Evolutionary conservation across 441 rosid species (phyloP), one percentile per base, ranked within the genome.

Genomic region (Populus tomentosa): DNA sequence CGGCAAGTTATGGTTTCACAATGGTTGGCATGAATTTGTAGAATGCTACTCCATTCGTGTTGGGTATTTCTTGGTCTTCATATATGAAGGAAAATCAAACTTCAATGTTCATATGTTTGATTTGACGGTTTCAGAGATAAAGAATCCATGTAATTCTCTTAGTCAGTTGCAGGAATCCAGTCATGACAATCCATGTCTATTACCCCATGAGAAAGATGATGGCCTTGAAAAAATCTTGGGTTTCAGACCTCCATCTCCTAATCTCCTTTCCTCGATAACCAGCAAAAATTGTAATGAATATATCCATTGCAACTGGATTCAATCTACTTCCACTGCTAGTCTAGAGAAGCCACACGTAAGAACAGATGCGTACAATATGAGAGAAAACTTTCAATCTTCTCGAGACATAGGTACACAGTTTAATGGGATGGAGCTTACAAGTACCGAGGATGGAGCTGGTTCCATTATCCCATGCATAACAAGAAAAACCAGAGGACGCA

Each of bases 21-120:
- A 68, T 24, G 88, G 88, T 38, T 84, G 90, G 89, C 79, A 77
- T 36, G 87, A 83, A 67, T 89, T 87, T 59, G n/a, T 79, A 2
- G 77, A 72, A 23, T 75, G 40, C 77, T 81, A 79, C 73, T 79
- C 90, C 24, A 77, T 85, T 67, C 24, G 71, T 53, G 71, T 30
- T 46, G 80, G 86, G 7, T 61, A 78, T 72, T 73, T 85, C 75
- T 63, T 89, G 80, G 66, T 77, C 69, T 87, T 89, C 73, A 75
- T 70, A 74, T 86, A 87, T 69, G 82, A 71, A 77, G 85, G 85
- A 74, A 73, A 72, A 53, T 80, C 87, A 3, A 70, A 62, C 65
- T 88, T 88, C 63, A 36, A 69, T 30, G 87, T 84, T 11, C 65
- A 70, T 73, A 21, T 87, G 61, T 89, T 33, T 79, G 80, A 86